Conservation (phyloP, 805 yeast genomes). For the Hanseniaspora occidentalis region DNA sequence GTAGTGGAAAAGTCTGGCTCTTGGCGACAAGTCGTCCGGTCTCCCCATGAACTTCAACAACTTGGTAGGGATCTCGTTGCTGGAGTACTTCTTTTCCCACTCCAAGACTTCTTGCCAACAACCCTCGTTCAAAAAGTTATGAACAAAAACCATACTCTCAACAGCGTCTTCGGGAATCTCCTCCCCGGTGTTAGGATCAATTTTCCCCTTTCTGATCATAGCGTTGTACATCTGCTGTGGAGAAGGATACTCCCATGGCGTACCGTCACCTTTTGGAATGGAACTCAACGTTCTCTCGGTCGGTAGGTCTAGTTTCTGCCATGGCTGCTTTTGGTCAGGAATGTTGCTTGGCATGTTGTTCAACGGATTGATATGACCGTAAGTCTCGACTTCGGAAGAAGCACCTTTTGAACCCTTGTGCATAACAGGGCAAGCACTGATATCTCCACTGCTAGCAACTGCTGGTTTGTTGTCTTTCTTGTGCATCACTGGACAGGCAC, state of each 20-base stretch:
- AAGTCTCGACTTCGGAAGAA: constrained; percentile 10
- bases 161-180: constrained; percentile 92
- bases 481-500: constrained; percentile 16
- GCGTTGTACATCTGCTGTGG: constrained; percentile 99
- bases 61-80: constrained; percentile 41
- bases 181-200: constrained; percentile 32
- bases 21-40: constrained; percentile 77
- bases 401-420: constrained; percentile 6
- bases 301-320: constrained; percentile 68
- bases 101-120: constrained; percentile 91
- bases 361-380: constrained; percentile 47
- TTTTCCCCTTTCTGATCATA: constrained; percentile 85
- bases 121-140: constrained; percentile 90
- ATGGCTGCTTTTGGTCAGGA: constrained; percentile 51
- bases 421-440: constrained; percentile 6
- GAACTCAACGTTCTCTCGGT: constrained; percentile 73
- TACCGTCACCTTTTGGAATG: constrained; percentile 65
- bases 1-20: constrained; percentile 58
- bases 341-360: constrained; percentile 79
- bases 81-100: constrained; percentile 71
- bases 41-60: constrained; percentile 81
- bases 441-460: constrained; percentile 7
- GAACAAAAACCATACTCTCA: constrained; percentile 93
- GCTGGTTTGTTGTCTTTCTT: constrained; percentile 10
- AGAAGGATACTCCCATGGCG: constrained; percentile 96